Percentiles rank a stretch among this genome's conserved stretches.
phyloP scores from a whole-genome alignment of 352 stramenopile species.

The Saprolegnia diclina region DNA sequence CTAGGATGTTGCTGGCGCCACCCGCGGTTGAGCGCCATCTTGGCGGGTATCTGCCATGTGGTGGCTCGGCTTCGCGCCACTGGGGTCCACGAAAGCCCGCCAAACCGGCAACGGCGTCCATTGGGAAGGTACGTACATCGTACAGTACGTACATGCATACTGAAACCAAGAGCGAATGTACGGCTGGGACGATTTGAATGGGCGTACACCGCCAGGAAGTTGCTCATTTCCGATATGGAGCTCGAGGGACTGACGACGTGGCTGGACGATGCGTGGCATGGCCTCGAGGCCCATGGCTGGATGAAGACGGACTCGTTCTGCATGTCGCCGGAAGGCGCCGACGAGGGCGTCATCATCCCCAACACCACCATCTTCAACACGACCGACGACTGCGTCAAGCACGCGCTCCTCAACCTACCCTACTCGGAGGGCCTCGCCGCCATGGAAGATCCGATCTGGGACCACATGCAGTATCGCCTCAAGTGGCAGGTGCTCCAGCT shows the following conservation, averaged over 20 bases:
- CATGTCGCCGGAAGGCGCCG: not conserved
- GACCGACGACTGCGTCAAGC: not conserved
- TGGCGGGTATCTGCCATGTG: too few species aligned
- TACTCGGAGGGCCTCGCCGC: not conserved
- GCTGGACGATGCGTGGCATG: not conserved
- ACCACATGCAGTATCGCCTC: not conserved
- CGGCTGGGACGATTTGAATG: not conserved
- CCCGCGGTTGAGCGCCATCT: too few species aligned
- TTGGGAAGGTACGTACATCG: too few species aligned
- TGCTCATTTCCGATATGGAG: not conserved
- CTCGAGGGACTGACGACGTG: not conserved
- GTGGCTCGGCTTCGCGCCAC: too few species aligned
- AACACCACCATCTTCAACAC: slow-evolving; percentile 1
- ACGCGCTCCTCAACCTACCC: not conserved
- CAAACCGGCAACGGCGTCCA: too few species aligned
- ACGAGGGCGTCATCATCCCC: not conserved
- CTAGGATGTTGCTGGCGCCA: too few species aligned
- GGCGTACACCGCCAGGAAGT: not conserved
- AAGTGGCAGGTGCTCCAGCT: slow-evolving; percentile 12
- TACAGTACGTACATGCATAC: too few species aligned
- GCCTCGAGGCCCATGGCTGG: not conserved
- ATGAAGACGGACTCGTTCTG: not conserved
- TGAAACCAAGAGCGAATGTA: not conserved
- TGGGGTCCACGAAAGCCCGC: too few species aligned
- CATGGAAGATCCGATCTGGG: slow-evolving; percentile 8